Conservation (phyloP, 2,329 filamentous ascomycete species). For the Hypoxylon sp. region DNA sequence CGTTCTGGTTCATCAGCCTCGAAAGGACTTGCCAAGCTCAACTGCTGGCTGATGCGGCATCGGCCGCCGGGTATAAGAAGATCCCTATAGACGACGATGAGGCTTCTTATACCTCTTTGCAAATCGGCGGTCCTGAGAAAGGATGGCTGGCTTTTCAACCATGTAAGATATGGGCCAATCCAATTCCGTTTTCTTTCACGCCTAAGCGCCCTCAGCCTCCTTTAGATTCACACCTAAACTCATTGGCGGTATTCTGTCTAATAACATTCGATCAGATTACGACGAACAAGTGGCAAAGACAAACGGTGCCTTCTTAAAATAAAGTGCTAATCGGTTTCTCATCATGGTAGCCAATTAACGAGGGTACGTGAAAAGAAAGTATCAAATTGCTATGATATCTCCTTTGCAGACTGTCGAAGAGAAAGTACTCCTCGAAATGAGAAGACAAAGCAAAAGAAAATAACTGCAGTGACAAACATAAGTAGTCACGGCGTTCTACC, state of each 20-base stretch:
- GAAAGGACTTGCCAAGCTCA: conserved; percentile 73
- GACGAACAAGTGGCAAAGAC: conserved; percentile 41
- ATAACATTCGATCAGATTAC: conserved; percentile 28
- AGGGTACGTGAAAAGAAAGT: not conserved
- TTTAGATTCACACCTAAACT: not conserved
- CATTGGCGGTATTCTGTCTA: not conserved
- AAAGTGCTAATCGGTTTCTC: not conserved
- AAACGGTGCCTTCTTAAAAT: conserved; percentile 37
- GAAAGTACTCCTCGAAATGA: not conserved
- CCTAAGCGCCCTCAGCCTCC: not conserved
- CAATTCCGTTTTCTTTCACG: not conserved
- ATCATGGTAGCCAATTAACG: not conserved
- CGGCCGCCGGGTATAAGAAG: conserved; percentile 47
- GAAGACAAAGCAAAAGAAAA: not conserved
- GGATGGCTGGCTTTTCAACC: conserved; percentile 51
- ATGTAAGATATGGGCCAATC: conserved; percentile 27
- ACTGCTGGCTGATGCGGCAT: conserved; percentile 70
- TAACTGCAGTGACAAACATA: not conserved
- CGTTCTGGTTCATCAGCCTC: conserved; percentile 71
- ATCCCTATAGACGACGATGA: conserved; percentile 49
- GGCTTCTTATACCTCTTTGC: conserved; percentile 45
- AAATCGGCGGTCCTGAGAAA: conserved; percentile 50
- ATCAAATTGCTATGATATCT: not conserved
- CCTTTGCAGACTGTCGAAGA: not conserved
- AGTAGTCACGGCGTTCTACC: not conserved